Conservation (phyloP, 352 stramenopile species). For the Lagenidium sp. region DNA sequence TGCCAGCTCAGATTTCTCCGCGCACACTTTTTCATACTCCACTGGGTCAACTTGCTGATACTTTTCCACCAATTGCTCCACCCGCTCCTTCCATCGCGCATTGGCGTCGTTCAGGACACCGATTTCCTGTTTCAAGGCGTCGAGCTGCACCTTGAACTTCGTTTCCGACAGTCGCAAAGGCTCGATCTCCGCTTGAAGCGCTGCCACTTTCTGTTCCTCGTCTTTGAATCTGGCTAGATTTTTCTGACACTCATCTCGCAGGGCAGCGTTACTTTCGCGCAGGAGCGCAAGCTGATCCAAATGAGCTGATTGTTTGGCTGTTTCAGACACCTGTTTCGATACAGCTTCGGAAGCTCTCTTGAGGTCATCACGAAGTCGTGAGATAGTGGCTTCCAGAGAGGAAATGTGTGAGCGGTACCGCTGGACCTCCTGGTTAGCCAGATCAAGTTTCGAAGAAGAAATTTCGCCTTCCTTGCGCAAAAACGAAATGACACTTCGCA, state of each 20-base stretch:
- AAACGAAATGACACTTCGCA: constrained; percentile 62
- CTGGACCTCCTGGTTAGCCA: constrained; percentile 59
- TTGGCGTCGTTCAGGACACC: constrained; percentile 46
- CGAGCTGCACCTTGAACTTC: constrained; percentile 38
- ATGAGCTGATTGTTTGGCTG: constrained; percentile 50
- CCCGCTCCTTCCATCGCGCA: constrained; percentile 67
- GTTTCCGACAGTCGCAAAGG: constrained; percentile 34
- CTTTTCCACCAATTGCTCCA: constrained; percentile 79
- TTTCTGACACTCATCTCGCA: constrained; percentile 65
- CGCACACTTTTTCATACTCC: constrained; percentile 59
- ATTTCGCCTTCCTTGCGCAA: constrained; percentile 66
- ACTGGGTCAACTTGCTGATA: constrained; percentile 73
- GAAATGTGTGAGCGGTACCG: constrained; percentile 41
- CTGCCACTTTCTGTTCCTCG: constrained; percentile 36
- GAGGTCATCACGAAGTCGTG: constrained; percentile 49
- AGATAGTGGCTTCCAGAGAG: constrained; percentile 44
- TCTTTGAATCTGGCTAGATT: constrained; percentile 38
- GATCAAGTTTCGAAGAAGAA: constrained; percentile 51
- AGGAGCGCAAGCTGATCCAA: constrained; percentile 68
- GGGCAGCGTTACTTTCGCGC: constrained; percentile 69
- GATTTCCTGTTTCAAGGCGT: constrained; percentile 54
- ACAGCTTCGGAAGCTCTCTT: constrained; percentile 30
- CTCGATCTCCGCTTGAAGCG: constrained; percentile 39
- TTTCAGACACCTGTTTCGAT: too few species aligned
- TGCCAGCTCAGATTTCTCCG: constrained; percentile 40